These are phyloP conservation scores for Phylloporus sp. DNA, from an alignment of 768 basidiomycete species.

Conservation along the genomic window DNA sequence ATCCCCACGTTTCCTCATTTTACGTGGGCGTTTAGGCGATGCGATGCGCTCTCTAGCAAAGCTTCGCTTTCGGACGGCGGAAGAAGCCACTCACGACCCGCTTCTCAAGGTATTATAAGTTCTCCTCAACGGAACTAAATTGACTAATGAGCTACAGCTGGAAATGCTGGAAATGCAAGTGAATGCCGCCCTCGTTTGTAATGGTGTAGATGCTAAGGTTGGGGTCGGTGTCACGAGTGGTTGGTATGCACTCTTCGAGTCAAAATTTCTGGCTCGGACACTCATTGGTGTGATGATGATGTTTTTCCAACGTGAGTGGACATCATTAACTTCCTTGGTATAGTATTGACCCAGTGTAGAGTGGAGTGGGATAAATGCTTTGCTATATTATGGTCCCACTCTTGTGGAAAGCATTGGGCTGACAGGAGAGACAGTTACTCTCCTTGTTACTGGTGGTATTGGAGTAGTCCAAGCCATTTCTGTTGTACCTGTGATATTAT, in stretches of 20 bases:
- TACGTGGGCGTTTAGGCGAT: conserved; percentile 51
- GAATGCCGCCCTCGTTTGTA: conserved; percentile 52
- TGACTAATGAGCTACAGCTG: conserved; percentile 38
- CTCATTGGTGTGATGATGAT: conserved; percentile 69
- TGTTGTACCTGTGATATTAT: conserved; percentile 68
- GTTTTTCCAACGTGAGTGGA: conserved; percentile 73
- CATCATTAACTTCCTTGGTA: not conserved
- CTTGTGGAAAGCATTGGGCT: conserved; percentile 64
- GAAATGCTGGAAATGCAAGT: conserved; percentile 77
- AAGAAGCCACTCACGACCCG: conserved; percentile 48
- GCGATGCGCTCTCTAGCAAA: conserved; percentile 55
- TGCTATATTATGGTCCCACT: conserved; percentile 79
- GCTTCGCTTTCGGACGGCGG: conserved; percentile 42
- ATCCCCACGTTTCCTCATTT: conserved; percentile 45
- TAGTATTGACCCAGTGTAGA: conserved; percentile 39
- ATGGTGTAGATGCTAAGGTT: conserved; percentile 24
- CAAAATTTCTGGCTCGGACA: conserved; percentile 56
- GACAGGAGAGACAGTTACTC: conserved; percentile 51
- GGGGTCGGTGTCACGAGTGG: conserved; percentile 18
- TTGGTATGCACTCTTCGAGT: conserved; percentile 57
- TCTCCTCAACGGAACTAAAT: not conserved
- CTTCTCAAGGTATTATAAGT: conserved; percentile 41
- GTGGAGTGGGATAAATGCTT: conserved; percentile 84
- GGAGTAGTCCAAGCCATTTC: conserved; percentile 76
- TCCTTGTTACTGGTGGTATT: conserved; percentile 74